Evolutionary conservation across 1,139 yeast genomes (phyloP).

Genomic region (Blastobotrys buckinghamii): DNA sequence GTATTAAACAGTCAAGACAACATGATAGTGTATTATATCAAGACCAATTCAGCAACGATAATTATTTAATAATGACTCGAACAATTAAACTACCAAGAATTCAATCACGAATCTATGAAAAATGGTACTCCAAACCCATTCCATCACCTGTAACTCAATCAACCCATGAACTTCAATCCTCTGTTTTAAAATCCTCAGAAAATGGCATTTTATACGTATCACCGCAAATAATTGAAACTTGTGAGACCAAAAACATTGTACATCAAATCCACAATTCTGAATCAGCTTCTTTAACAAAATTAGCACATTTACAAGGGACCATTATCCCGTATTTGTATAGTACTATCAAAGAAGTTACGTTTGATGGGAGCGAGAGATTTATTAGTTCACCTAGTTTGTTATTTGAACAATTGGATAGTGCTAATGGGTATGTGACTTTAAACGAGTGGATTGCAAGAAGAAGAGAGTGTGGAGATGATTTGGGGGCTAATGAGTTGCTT

Average conservation of each 20-base stretch:
- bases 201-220: too few relatives aligned
- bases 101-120: background rate
- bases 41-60: too few relatives aligned
- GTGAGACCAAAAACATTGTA: background rate
- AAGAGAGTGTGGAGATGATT: background rate
- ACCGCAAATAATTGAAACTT: too few relatives aligned
- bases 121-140: background rate
- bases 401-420: constrained; percentile 1
- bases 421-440: background rate
- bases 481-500: too few relatives aligned
- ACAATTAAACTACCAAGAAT: background rate
- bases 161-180: too few relatives aligned
- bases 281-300: background rate
- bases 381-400: background rate
- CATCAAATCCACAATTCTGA: background rate
- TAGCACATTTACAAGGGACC: constrained; percentile 6
- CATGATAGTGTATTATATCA: too few relatives aligned
- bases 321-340: background rate
- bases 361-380: too few relatives aligned
- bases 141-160: background rate
- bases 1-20: too few relatives aligned
- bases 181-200: too few relatives aligned
- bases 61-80: background rate
- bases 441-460: background rate
- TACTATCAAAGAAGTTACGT: too few relatives aligned